These are phyloP conservation scores for Cephaloascus albidus DNA, from an alignment of 805 yeast genomes.

Conservation along the genomic window DNA sequence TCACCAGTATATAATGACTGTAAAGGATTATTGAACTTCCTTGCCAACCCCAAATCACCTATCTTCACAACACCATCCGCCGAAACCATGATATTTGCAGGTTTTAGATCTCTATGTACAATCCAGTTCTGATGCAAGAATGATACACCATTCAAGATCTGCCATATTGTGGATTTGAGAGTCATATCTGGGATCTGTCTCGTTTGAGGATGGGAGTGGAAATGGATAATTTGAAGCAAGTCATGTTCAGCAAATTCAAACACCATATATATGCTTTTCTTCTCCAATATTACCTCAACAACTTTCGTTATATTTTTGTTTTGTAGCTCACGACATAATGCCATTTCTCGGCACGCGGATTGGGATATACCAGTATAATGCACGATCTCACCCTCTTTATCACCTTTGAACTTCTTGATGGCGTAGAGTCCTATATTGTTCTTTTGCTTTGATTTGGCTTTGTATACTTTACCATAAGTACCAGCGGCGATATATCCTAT, in stretches of 20 bases:
- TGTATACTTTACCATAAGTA: slow-evolving; percentile 91
- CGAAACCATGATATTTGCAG: slow-evolving; percentile 96
- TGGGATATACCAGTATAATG: slow-evolving; percentile 95
- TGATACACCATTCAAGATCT: slow-evolving; percentile 83
- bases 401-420: slow-evolving; percentile 92
- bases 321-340: slow-evolving; percentile 78
- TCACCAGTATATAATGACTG: slow-evolving; percentile 88
- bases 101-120: slow-evolving; percentile 89
- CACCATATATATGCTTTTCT: slow-evolving; percentile 86
- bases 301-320: slow-evolving; percentile 75
- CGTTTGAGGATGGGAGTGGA: slow-evolving; percentile 83
- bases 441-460: slow-evolving; percentile 46
- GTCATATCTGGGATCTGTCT: slow-evolving; percentile 71
- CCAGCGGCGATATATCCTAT: slow-evolving; percentile 98
- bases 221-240: slow-evolving; percentile 85
- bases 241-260: slow-evolving; percentile 97
- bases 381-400: slow-evolving; percentile 79
- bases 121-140: slow-evolving; percentile 95
- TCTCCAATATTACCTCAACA: slow-evolving; percentile 78
- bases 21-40: slow-evolving; percentile 78
- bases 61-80: slow-evolving; percentile 85
- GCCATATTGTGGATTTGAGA: slow-evolving; percentile 84
- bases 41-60: slow-evolving; percentile 89
- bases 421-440: slow-evolving; percentile 46
- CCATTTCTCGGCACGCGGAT: slow-evolving; percentile 94